Evolutionary conservation across 2,329 filamentous ascomycete genomes (phyloP), one percentile per base, ranked within the genome.

Genomic region (Exutisphaerella laricina): DNA sequence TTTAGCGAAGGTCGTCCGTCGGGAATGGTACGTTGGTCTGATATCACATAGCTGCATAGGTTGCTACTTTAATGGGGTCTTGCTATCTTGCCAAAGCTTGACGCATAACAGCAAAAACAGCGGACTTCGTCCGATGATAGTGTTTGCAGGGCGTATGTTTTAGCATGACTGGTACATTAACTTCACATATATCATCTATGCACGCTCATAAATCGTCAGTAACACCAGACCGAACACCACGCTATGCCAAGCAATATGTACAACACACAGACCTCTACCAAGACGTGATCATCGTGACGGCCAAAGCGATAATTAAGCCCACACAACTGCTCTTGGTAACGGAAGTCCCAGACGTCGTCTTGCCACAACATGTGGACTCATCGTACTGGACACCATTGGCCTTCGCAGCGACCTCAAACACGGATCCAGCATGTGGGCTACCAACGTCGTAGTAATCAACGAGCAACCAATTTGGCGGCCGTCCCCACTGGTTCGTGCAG

Each of bases 401-500:
- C 45, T 66, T 59, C 0, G 83, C 83, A 0, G 82, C 83, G 14
- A 84, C 82, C 58, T 83, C 74, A 57, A 94, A 94, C 7, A 92
- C 85, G 3, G 83, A 85, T 2, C 87, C 87, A 3, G 75, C 71
- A 68, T 41, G 44, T 0, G 72, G 75, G 25, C 67, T 71, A 21
- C 84, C 85, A 47, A 73, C 71, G 62, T 92, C 88, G 67, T 92
- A 94, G 64, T 87, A 92, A 62, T 94, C 87, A 18, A 92, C 85
- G 41, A 92, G 80, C 37, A 94, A 70, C 58, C 88, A 80, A 58
- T 84, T 90, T 2, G 87, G 88, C 0, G 85, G 73, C 6, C 78
- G 75, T 14, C 72, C 72, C 84, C 84, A 92, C 35, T 53, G 63
- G 69, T 70, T 50, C 18, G 69, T 70, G 61, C 87, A 94, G 46